Evolutionary conservation across 2,329 filamentous ascomycete species (phyloP).

Genomic region (Chaetomiaceae sp.): DNA sequence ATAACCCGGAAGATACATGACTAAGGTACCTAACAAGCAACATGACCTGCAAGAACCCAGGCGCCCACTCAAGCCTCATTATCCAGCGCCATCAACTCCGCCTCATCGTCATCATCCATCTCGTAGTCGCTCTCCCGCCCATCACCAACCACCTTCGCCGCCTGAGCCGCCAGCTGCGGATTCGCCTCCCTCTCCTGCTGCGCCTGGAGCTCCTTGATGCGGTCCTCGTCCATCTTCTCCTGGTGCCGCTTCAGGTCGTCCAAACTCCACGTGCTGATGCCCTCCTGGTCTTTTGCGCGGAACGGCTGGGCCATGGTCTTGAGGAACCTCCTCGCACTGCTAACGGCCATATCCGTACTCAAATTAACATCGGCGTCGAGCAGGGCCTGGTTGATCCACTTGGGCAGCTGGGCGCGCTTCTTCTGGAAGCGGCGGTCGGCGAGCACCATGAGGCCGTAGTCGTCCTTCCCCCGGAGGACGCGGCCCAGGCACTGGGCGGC

Average conservation of each 20-base stretch:
- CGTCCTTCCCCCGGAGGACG: slow-evolving; percentile 91
- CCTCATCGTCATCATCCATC: slow-evolving; percentile 46
- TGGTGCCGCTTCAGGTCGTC: slow-evolving; percentile 75
- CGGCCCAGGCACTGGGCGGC: slow-evolving; percentile 94
- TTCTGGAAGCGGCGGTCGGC: slow-evolving; percentile 91
- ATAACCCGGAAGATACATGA: no score
- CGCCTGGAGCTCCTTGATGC: slow-evolving; percentile 58
- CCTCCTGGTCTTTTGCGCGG: slow-evolving; percentile 76
- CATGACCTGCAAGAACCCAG: no score
- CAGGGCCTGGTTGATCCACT: slow-evolving; percentile 92
- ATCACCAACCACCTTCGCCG: neutral
- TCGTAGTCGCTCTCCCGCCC: slow-evolving; percentile 44
- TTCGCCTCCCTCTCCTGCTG: slow-evolving; percentile 33
- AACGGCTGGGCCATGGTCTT: slow-evolving; percentile 91
- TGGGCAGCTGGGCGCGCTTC: slow-evolving; percentile 84
- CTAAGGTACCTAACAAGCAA: no score
- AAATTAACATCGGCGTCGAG: slow-evolving; percentile 82
- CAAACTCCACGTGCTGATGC: slow-evolving; percentile 86
- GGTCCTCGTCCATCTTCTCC: slow-evolving; percentile 66
- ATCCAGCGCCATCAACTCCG: slow-evolving; percentile 33
- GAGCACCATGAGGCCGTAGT: slow-evolving; percentile 99
- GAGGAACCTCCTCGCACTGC: slow-evolving; percentile 82
- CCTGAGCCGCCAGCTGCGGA: neutral
- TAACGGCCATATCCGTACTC: slow-evolving; percentile 92
- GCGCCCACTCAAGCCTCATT: neutral